Evolutionary conservation across 352 stramenopile species (phyloP).

Genomic region (Globisporangium takayamanum): DNA sequence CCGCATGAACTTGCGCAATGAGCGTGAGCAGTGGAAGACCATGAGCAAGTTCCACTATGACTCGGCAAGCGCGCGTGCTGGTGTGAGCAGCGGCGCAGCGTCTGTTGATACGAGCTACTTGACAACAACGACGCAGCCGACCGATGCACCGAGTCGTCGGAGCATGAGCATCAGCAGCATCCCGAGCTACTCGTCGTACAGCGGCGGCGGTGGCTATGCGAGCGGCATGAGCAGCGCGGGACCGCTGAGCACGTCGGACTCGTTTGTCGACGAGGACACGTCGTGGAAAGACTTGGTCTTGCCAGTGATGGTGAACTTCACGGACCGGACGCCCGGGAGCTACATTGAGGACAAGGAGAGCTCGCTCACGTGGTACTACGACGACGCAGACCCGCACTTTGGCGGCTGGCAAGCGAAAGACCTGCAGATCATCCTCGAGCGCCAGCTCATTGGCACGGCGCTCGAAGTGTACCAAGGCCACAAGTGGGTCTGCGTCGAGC

Average conservation of each 20-base stretch:
- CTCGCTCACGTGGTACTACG: conserved; percentile 86
- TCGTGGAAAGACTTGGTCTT: conserved; percentile 80
- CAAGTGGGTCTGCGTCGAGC: conserved; percentile 74
- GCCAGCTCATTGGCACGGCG: conserved; percentile 73
- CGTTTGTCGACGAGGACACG: conserved; percentile 49
- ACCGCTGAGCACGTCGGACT: conserved; percentile 30
- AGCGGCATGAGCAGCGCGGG: conserved; percentile 14
- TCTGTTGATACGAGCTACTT: conserved; percentile 26
- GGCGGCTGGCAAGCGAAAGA: conserved; percentile 87
- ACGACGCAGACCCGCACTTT: conserved; percentile 80
- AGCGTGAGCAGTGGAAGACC: conserved; percentile 69
- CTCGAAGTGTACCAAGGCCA: conserved; percentile 86
- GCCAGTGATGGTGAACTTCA: conserved; percentile 73
- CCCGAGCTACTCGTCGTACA: conserved; percentile 30
- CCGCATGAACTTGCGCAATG: conserved; percentile 70
- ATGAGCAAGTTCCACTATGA: conserved; percentile 86
- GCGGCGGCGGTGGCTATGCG: conserved; percentile 18
- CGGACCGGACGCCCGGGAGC: conserved; percentile 64
- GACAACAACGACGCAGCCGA: conserved; percentile 6
- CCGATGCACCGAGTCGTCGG: conserved; percentile 19
- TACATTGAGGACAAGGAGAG: conserved; percentile 85
- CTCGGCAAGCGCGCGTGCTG: conserved; percentile 27
- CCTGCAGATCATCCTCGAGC: conserved; percentile 86
- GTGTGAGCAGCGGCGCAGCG: conserved; percentile 18
- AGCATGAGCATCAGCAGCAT: conserved; percentile 44